Evolutionary conservation across 257 asterid genomes (phyloP).

Genomic region (Capsicum rhomboideum): DNA sequence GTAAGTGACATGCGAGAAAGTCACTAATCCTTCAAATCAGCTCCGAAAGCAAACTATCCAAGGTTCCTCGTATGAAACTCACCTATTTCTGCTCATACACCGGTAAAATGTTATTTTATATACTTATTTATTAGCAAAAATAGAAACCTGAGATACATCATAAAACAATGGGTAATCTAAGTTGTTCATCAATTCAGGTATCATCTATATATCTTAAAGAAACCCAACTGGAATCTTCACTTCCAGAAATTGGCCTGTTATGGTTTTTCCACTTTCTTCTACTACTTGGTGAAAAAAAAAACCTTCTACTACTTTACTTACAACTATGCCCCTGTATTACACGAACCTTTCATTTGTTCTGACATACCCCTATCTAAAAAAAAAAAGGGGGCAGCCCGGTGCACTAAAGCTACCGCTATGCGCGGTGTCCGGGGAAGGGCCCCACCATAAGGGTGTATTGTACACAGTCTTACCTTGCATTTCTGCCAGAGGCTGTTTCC

Average conservation of each 20-base stretch:
- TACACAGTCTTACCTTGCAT: too few species aligned
- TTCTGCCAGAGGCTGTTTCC: too few species aligned
- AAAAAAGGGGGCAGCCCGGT: too few species aligned
- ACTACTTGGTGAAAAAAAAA: too few species aligned
- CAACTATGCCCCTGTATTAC: not conserved
- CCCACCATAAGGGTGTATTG: too few species aligned
- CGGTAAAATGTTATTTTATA: too few species aligned
- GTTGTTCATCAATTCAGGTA: not conserved
- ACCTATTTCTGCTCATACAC: not conserved
- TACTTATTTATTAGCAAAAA: not conserved
- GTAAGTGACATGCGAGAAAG: not conserved
- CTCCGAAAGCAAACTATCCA: not conserved
- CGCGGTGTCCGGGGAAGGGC: too few species aligned
- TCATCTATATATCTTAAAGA: not conserved
- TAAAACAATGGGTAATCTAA: not conserved
- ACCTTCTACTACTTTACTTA: not conserved
- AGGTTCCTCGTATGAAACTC: not conserved
- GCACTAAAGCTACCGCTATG: too few species aligned
- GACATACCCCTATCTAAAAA: not conserved
- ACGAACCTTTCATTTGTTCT: not conserved
- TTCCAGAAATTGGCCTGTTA: not conserved
- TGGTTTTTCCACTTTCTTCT: not conserved
- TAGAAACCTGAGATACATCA: not conserved
- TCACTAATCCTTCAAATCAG: not conserved
- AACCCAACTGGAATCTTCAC: not conserved